Evolutionary conservation across 306 rosid species (phyloP), one percentile per base, ranked within the genome.

Genomic region (Astragalus glycyphyllos): DNA sequence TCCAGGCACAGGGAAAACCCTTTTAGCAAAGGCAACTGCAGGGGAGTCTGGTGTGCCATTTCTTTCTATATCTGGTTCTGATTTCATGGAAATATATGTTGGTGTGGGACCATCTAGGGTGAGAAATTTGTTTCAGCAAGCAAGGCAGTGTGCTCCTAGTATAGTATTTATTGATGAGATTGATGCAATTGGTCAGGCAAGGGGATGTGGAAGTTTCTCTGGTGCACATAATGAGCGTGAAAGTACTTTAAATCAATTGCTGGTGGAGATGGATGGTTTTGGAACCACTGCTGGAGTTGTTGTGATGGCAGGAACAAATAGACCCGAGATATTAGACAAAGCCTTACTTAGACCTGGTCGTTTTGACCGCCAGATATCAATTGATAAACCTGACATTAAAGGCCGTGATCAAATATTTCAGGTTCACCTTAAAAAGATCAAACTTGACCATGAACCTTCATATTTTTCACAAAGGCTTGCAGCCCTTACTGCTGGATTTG

Each of bases 261-360:
- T 94, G 84, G 98, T 94, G 16, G 98, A 94, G 75, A 94, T 94
- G 98, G 98, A 94, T 79, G 98, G 98, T 44, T 94, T 94, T 81
- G 97, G 84, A 79, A 89, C 98, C 51, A 90, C 97, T 12, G 3
- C 98, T 77, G 98, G 98, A 5, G 96, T 94, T 61, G 97, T 94
- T 83, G 97, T 94, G 37, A 92, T 94, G 79, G 98, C 98, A 74
- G 98, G 97, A 60, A 94, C 98, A 65, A 94, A 94, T 82, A 87
- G 98, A 68, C 96, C 97, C 72, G 98, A 94, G 82, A 91, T 94
- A 60, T 81, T 94, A 73, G 98, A 94, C 83, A 90, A 89, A 82
- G 98, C 97, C 63, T 79, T 94, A 16, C 82, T 90, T 58, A 87
- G 98, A 72, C 98, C 98, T 32, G 97, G 98, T 53, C 80, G 98